phyloP scores from a whole-genome alignment of 306 rosid species.

The Albizia julibrissin region DNA sequence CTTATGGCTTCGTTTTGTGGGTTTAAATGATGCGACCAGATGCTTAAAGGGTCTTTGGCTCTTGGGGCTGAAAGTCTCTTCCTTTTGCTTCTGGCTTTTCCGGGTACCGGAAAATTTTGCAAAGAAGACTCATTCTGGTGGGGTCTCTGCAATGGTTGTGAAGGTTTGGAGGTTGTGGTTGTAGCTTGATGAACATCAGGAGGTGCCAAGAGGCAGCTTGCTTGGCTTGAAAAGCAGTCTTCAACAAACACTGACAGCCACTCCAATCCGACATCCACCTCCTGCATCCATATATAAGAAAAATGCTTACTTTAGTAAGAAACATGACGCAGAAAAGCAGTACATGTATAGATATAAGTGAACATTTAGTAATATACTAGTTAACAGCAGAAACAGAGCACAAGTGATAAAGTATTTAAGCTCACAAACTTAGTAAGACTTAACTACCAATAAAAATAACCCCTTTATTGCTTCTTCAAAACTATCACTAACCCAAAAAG shows the following conservation, averaged over 20 bases:
- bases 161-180: constrained; percentile 36
- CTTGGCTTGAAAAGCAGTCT: constrained; percentile 59
- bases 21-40: constrained; percentile 29
- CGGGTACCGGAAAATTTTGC: constrained; percentile 46
- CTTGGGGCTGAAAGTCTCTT: constrained; percentile 45
- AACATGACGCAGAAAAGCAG: constrained; percentile 4
- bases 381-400: constrained; percentile 3
- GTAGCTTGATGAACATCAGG: constrained; percentile 30
- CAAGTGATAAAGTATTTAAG: neutral
- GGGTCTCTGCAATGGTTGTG: constrained; percentile 34
- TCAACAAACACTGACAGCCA: constrained; percentile 70
- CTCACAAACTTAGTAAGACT: neutral
- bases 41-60: constrained; percentile 28
- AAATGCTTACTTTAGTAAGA: constrained; percentile 15
- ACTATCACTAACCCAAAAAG: neutral
- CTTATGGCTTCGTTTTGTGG: constrained; percentile 26
- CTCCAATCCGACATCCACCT: constrained; percentile 62
- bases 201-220: constrained; percentile 51
- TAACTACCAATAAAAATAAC: neutral
- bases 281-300: constrained; percentile 33
- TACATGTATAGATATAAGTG: neutral
- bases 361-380: neutral
- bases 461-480: neutral
- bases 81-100: constrained; percentile 70
- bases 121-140: constrained; percentile 20